Evolutionary conservation across 345 rosid genomes (phyloP).

Genomic region (Combretum micranthum): DNA sequence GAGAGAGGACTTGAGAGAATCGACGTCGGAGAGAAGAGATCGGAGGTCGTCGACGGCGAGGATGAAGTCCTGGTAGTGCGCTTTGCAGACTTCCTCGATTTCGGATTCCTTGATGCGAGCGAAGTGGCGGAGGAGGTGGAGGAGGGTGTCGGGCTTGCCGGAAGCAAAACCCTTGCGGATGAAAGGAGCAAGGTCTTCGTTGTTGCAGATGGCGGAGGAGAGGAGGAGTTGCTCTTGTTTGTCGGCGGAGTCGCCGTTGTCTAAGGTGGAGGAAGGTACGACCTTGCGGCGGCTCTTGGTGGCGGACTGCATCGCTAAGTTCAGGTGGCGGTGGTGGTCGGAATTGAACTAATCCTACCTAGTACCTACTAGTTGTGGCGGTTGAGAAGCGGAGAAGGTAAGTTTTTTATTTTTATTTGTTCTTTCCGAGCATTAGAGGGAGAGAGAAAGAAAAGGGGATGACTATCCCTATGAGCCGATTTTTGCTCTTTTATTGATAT

Average conservation of each 20-base stretch:
- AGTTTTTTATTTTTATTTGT: background rate
- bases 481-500: too few species aligned
- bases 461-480: background rate
- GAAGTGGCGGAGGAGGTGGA: slow-evolving; percentile 81
- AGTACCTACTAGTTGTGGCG: background rate
- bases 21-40: slow-evolving; percentile 95
- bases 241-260: slow-evolving; percentile 64
- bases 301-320: slow-evolving; percentile 45
- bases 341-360: too few species aligned
- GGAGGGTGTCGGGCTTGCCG: slow-evolving; percentile 82
- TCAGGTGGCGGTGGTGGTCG: background rate
- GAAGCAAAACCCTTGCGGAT: slow-evolving; percentile 75
- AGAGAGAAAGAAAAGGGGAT: slow-evolving; percentile 6
- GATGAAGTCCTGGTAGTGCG: slow-evolving; percentile 97
- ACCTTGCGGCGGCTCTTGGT: slow-evolving; percentile 75
- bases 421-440: slow-evolving; percentile 5
- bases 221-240: slow-evolving; percentile 77
- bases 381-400: background rate
- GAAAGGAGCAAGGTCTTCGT: slow-evolving; percentile 87
- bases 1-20: slow-evolving; percentile 81
- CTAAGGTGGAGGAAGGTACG: slow-evolving; percentile 36
- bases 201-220: slow-evolving; percentile 87
- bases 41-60: slow-evolving; percentile 96
- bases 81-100: slow-evolving; percentile 96
- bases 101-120: slow-evolving; percentile 87